These are phyloP conservation scores for Trichoderma sp. DNA, from an alignment of 2,329 filamentous ascomycete species.

Conservation along the genomic window DNA sequence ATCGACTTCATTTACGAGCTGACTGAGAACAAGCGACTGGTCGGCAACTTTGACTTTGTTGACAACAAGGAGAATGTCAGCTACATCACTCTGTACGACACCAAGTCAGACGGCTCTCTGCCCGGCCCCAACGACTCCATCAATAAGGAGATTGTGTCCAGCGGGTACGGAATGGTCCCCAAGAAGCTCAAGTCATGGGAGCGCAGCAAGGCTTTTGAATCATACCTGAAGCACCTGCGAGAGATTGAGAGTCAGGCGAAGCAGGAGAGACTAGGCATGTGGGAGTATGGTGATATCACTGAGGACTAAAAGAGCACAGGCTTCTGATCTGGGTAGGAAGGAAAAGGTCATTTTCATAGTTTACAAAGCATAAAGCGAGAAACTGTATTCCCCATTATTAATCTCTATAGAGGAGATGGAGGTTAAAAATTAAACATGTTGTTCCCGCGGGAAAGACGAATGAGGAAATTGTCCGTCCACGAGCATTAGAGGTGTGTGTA, in stretches of 20 bases:
- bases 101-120: slow-evolving; percentile 55
- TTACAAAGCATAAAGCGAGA: not conserved
- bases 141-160: slow-evolving; percentile 81
- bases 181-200: slow-evolving; percentile 92
- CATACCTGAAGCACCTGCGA: slow-evolving; percentile 69
- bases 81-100: slow-evolving; percentile 86
- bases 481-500: not conserved
- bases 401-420: not conserved
- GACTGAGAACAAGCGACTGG: slow-evolving; percentile 72
- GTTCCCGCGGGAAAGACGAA: not conserved
- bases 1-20: slow-evolving; percentile 71
- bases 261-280: slow-evolving; percentile 78
- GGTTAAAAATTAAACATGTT: not conserved
- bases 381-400: not conserved
- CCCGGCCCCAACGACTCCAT: slow-evolving; percentile 70
- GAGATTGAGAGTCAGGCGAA: slow-evolving; percentile 77
- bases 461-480: not conserved
- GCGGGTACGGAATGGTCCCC: slow-evolving; percentile 87
- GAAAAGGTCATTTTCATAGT: not conserved
- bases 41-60: slow-evolving; percentile 86
- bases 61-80: slow-evolving; percentile 75
- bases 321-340: not conserved
- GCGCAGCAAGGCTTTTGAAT: slow-evolving; percentile 63
- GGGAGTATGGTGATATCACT: slow-evolving; percentile 97
- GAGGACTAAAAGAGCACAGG: slow-evolving; percentile 64